Conservation (phyloP, 352 stramenopile genomes). For the Pythium angustatum region DNA sequence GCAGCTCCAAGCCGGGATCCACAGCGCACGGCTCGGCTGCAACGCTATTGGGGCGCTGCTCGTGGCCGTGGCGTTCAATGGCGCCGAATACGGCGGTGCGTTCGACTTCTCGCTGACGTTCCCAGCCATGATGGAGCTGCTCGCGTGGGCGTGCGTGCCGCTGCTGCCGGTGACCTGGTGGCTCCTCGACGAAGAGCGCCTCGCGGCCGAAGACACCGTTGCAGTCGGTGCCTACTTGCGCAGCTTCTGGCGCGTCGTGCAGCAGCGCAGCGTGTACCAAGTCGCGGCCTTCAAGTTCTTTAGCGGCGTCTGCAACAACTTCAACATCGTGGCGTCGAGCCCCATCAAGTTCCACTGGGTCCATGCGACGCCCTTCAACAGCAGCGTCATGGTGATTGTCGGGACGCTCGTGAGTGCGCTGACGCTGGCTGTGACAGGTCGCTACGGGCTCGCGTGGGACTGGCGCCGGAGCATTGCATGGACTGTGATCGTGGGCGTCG, state of each 20-base stretch:
- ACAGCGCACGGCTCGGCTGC: slow-evolving; percentile 53
- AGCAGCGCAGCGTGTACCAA: slow-evolving; percentile 36
- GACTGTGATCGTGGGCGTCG: slow-evolving; percentile 19
- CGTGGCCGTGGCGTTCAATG: slow-evolving; percentile 40
- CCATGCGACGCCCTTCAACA: slow-evolving; percentile 27
- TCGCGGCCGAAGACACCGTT: neutral
- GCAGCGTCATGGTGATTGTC: slow-evolving; percentile 23
- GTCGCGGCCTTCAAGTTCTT: slow-evolving; percentile 33
- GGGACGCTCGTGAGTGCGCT: slow-evolving; percentile 13
- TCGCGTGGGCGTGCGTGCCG: slow-evolving; percentile 19
- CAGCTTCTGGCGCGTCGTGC: slow-evolving; percentile 29
- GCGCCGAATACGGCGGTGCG: slow-evolving; percentile 28
- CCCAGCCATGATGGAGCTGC: slow-evolving; percentile 19
- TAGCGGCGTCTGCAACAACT: slow-evolving; percentile 27
- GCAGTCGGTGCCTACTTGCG: slow-evolving; percentile 23
- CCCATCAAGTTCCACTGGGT: slow-evolving; percentile 29
- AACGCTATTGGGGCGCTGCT: slow-evolving; percentile 44
- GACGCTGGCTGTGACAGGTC: slow-evolving; percentile 21
- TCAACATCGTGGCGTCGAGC: slow-evolving; percentile 23
- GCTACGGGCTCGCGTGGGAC: slow-evolving; percentile 31
- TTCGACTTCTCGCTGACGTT: slow-evolving; percentile 33
- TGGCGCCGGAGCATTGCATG: slow-evolving; percentile 24
- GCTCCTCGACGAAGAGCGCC: slow-evolving; percentile 32
- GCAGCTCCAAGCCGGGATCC: slow-evolving; percentile 56
- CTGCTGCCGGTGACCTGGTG: slow-evolving; percentile 34